phyloP scores from a whole-genome alignment of 2,329 filamentous ascomycete species.

The Pyrenochaeta sp. region DNA sequence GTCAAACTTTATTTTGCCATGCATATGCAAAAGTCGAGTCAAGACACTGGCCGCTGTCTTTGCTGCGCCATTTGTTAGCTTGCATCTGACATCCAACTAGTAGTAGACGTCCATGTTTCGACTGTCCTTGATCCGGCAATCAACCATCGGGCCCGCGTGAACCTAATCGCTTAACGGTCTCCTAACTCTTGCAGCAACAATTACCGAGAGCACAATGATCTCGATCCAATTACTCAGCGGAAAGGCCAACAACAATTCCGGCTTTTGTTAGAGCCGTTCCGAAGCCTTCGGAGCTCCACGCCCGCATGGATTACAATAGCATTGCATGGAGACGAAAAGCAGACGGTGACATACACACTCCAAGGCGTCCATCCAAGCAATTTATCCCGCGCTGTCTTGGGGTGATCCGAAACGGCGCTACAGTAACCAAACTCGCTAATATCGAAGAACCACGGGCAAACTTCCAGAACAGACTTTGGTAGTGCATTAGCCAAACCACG shows the following conservation, averaged over 20 bases:
- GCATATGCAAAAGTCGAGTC: conserved; percentile 3
- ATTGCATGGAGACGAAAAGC: too few relatives aligned
- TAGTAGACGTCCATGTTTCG: not conserved
- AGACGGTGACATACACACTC: not conserved
- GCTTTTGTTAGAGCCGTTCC: too few relatives aligned
- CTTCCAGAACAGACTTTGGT: not conserved
- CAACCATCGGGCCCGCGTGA: not conserved
- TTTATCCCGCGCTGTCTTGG: not conserved
- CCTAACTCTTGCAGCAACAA: not conserved
- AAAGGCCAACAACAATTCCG: not conserved
- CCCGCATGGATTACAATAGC: too few relatives aligned
- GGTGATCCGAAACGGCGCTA: not conserved
- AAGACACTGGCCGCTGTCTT: conserved; percentile 1
- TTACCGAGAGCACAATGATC: not conserved
- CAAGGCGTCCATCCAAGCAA: not conserved
- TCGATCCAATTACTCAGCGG: not conserved
- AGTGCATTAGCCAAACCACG: not conserved
- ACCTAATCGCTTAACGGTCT: not conserved
- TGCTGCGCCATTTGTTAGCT: not conserved
- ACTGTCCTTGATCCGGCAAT: not conserved
- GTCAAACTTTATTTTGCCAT: conserved; percentile 5
- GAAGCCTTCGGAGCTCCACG: too few relatives aligned
- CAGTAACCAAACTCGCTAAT: not conserved
- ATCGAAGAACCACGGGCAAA: not conserved
- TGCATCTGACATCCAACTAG: not conserved